Evolutionary conservation across 441 rosid genomes (phyloP).

Genomic region (Macaranga tanarius): DNA sequence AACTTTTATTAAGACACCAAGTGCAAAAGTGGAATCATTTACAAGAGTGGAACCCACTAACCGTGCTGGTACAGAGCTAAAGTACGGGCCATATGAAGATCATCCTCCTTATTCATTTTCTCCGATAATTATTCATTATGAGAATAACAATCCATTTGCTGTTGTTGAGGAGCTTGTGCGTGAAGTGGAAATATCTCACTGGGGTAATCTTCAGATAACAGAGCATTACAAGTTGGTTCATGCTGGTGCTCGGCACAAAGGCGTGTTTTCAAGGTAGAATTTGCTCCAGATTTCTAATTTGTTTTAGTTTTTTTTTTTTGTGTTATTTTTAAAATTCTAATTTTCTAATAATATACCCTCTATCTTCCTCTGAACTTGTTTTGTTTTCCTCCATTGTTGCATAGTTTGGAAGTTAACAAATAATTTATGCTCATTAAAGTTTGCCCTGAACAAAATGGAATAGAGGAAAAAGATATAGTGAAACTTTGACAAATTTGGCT

Average conservation of each 20-base stretch:
- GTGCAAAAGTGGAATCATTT: constrained; percentile 80
- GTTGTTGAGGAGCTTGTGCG: constrained; percentile 98
- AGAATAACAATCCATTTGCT: constrained; percentile 94
- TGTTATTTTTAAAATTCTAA: neutral
- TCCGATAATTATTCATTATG: constrained; percentile 79
- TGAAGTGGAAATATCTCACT: constrained; percentile 95
- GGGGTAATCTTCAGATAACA: constrained; percentile 95
- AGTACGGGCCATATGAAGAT: constrained; percentile 90
- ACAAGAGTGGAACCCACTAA: constrained; percentile 78
- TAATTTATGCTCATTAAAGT: too few species aligned
- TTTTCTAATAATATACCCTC: too few species aligned
- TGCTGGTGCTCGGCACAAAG: constrained; percentile 93
- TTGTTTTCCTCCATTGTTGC: neutral
- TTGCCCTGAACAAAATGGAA: too few species aligned
- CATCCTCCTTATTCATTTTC: constrained; percentile 65
- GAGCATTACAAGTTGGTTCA: constrained; percentile 85
- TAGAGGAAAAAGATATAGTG: too few species aligned
- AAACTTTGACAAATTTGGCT: too few species aligned
- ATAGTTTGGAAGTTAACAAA: neutral
- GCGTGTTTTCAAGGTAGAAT: constrained; percentile 85
- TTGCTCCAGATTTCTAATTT: constrained; percentile 18
- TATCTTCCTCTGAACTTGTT: neutral
- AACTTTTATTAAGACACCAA: constrained; percentile 77
- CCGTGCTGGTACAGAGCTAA: constrained; percentile 69
- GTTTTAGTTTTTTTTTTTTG: neutral